Base-by-base conservation (phyloP, 306 rosid genomes). In the Quercus gilva region DNA sequence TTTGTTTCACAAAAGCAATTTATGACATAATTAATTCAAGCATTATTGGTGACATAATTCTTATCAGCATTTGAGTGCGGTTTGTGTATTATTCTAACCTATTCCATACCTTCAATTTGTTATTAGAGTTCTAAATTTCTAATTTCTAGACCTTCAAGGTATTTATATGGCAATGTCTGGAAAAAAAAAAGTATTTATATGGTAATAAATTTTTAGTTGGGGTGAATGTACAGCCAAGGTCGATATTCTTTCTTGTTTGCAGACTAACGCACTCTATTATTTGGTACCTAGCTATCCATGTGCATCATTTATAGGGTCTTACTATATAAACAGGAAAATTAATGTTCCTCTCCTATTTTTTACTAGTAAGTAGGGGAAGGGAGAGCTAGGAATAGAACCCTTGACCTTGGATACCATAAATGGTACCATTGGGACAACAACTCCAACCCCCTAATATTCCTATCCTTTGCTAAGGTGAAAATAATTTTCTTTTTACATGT, bases 261-360 rank as follows among this genome's bases (percentile, higher is more conserved):
- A 51, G 75, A 73, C 10, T 58, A 57, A 59, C 20, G 51, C 72
- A 21, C 64, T 69, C 63, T 56, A 52, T 31, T 56, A 52, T 31
- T 59, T 58, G 73, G 35, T 69, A 21, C 74, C 29, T 74, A 31
- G 12, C 45, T 12, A 49, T 78, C 79, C 80, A 74, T 74, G 86
- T 69, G 77, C 83, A 74, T 20, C 73, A 55, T 69, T 69, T 78
- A 41, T 28, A 56, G 83, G 37, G 26, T 52, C 73, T 67, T 35
- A 11, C 12, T 49, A 49, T 49, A 49, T 49, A 49, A 12, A 49
- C 7, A n/a, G 28, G 61, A 41, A 17, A 23, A 11, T 35, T 53
- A 55, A 83, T 74, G 81, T 61, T 69, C 83, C 77, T 74, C 69
- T 13, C 59, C 10, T 20, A 18, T 59, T 64, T 28, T n/a, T 57